Evolutionary conservation across 371 early-diverging fungal species (phyloP), one percentile per base, ranked within the genome.

Genomic region (Coemansia sp.): DNA sequence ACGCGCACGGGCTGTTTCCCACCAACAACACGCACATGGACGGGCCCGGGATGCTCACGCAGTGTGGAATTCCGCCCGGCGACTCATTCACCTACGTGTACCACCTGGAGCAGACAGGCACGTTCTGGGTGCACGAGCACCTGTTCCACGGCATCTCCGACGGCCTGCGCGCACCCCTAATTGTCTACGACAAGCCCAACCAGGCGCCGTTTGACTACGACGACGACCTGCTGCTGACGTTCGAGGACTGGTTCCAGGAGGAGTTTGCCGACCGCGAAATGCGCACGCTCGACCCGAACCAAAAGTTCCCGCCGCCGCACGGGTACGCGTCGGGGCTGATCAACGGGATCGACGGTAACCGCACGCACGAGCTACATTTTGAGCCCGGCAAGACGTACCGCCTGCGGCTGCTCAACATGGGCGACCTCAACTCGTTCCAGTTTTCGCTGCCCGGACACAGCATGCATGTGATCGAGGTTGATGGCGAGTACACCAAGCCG

Each of bases 371-470:
- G 0, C 32, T 65, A 16, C 14, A 77, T 48, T 82, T 89, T 66
- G 68, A 67, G 5, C 85, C 90, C 13, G 89, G 89, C 31, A 88
- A 86, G 74, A 87, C 83, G 16, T 91, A 91, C 68, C 89, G 92
- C 55, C 78, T 93, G 60, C 89, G 92, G 16, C 52, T 93, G 43
- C 82, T 92, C 79, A 89, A 87, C 62, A 87, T 87, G 82, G 83
- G 87, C 30, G 82, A 87, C 9, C 81, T 89, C 45, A 82, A 86
- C 52, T 86, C 82, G 82, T 91, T 87, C 81, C 81, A 84, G 62
- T 81, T 93, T 69, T 82, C 83, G 68, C 84, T 93, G 59, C 89
- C 87, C 53, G 88, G 87, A 16, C 93, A 91, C 71, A 70, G 73
- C 10, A 71, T 93, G 76, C 82, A 83, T 36, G 81, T 93, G 14